A percentile compares a stretch with the other conserved stretches of the same genome.
Conservation (phyloP, 2,329 filamentous ascomycete species). For the Keithomyces neogunnii region DNA sequence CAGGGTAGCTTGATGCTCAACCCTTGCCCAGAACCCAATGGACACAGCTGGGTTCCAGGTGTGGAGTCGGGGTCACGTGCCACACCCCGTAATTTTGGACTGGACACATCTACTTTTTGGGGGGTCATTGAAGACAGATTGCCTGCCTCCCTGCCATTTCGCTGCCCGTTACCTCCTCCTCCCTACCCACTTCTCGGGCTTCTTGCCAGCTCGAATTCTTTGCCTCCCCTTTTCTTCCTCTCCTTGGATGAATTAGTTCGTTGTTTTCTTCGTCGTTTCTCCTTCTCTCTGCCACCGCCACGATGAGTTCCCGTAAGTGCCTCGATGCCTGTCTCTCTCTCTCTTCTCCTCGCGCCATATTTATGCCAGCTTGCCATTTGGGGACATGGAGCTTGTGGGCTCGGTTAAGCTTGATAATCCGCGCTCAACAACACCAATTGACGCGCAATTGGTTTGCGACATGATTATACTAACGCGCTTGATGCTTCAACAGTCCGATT, state of each 20-base stretch:
- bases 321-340: conserved; percentile 6
- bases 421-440: not conserved
- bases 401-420: conserved; percentile 3
- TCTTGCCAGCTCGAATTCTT: conserved; percentile 26
- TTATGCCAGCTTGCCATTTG: conserved; percentile 4
- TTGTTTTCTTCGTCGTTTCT: conserved; percentile 22
- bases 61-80: conserved; percentile 22
- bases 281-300: conserved; percentile 23
- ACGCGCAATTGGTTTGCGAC: conserved; percentile 19
- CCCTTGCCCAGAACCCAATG: not conserved
- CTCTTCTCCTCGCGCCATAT: not conserved
- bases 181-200: conserved; percentile 24
- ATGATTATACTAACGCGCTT: conserved; percentile 18
- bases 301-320: conserved; percentile 48
- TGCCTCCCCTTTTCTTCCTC: conserved; percentile 21
- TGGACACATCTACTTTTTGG: conserved; percentile 37
- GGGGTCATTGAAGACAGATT: conserved; percentile 33
- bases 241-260: conserved; percentile 32
- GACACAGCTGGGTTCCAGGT: not conserved
- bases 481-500: conserved; percentile 67
- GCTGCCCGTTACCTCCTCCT: conserved; percentile 20
- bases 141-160: conserved; percentile 23
- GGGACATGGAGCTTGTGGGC: conserved; percentile 5
- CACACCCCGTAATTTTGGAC: conserved; percentile 24
- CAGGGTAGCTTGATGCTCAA: not conserved